Base-by-base conservation (phyloP, 768 basidiomycete species). In the Tubosaeta sp. region DNA sequence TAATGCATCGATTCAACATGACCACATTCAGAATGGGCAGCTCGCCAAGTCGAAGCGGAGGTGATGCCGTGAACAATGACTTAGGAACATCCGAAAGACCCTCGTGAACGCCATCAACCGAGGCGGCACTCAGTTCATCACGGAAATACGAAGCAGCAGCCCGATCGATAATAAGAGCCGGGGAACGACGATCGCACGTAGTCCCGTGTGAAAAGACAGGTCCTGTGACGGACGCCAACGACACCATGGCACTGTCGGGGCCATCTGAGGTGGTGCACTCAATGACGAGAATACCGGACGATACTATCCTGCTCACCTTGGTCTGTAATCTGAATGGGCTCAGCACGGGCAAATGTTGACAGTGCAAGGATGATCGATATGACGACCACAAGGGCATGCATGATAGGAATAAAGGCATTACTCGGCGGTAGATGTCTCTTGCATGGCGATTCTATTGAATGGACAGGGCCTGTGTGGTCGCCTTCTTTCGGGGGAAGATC, bases 181-280 rank as follows among this genome's bases (percentile, higher is more conserved):
- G 22, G 32, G 39, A 41, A 44, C n/a, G 11, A 29, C 7, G 8
- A 21, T 39, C 21, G 11, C 38, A 45, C n/a, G n/a, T 8, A 6
- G 69, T 71, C 22, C 48, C 63, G 5, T 51, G 54, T 3, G 60
- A 58, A 34, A 67, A 62, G 31, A 73, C 71, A 58, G 59, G 59
- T 61, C 36, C 70, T 7, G 59, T 72, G 41, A 52, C 66, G 18
- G 76, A 71, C 10, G 74, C 72, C n/a, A 71, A 45, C 12, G 71
- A 70, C 49, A 71, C 59, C 29, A 82, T 58, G 21, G 72, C 58
- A 55, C 69, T 72, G 44, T 53, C 69, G 51, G 78, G 71, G 71
- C 51, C 44, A 51, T 51, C 50, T 55, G 16, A 40, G 38, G 48
- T 2, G 19, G 22, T 22, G 47, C 30, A 32, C 38, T 52, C 16